A percentile compares a stretch with the other conserved stretches of the same genome.
Evolutionary conservation across 768 basidiomycete genomes (phyloP).

Genomic region (Leccinum broughii): DNA sequence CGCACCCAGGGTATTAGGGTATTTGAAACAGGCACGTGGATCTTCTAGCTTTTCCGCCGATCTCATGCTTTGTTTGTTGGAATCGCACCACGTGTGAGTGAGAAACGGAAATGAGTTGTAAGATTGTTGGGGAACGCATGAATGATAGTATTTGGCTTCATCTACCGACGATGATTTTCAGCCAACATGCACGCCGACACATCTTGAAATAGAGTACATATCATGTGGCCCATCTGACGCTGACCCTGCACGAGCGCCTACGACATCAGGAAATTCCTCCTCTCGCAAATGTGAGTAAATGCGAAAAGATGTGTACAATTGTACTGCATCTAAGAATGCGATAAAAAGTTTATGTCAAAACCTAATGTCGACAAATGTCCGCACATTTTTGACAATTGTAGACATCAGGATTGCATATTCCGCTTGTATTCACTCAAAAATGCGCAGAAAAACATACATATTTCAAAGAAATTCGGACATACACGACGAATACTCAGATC

Average conservation of each 20-base stretch:
- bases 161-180: not conserved
- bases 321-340: too few relatives aligned
- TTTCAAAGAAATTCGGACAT: too few relatives aligned
- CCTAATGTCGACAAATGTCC: too few relatives aligned
- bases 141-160: not conserved
- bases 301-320: too few relatives aligned
- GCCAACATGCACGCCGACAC: not conserved
- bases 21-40: not conserved
- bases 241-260: not conserved
- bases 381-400: too few relatives aligned
- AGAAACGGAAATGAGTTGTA: not conserved
- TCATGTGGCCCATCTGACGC: not conserved
- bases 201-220: not conserved
- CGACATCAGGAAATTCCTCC: not conserved
- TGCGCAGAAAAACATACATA: too few relatives aligned
- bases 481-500: too few relatives aligned
- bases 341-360: too few relatives aligned
- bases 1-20: not conserved
- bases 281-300: too few relatives aligned
- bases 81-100: not conserved
- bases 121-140: not conserved
- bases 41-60: conserved; percentile 4
- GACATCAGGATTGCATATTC: too few relatives aligned
- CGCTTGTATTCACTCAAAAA: too few relatives aligned
- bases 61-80: conserved; percentile 2